Evolutionary conservation across 208 protist species (phyloP), one percentile per base, ranked within the genome.

Genomic region (Wallacemonas sp.): DNA sequence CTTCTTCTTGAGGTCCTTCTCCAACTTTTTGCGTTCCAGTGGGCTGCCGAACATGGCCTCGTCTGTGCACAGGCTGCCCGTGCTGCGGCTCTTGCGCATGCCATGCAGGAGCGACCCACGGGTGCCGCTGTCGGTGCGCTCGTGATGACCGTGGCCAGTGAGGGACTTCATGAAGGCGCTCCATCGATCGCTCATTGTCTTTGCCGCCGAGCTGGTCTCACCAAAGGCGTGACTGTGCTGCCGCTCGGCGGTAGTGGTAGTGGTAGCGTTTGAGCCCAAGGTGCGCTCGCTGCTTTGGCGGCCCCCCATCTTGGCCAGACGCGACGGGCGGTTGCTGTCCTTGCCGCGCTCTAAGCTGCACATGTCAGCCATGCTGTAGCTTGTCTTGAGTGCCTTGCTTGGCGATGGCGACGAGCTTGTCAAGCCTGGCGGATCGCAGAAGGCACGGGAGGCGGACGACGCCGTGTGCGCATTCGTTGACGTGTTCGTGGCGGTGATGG

Each of bases 141-240:
- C 50, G 50, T 57, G 50, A 32, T 57, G 45, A 5, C 24, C 6
- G 26, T 53, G 50, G 24, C 64, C 45, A 13, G 71, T 73, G 24
- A 79, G 24, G 6, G 64, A 64, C 36, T 75, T 79, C 8, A 79
- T 52, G 27, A 79, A 71, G 26, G 41, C 62, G 46, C 64, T 73
- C 21, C 73, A 37, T 22, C 73, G 67, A 37, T 74, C 68, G 12
- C 63, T 60, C 2, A 74, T 44, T 44, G 53, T 71, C n/a, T 62
- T 66, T 0, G 72, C 46, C 41, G 66, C 62, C 12, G 29, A 26
- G 33, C 24, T 26, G 15, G 50, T 38, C 54, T 62, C 57, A 2
- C 27, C 27, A 27, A 19, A 48, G 5, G 44, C 10, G 26, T 19
- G 37, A 10, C 2, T 34, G 44, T 68, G 52, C 37, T 55, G 24